Evolutionary conservation across 768 basidiomycete species (phyloP).

Genomic region (Phanerodontia chrysosporium): DNA sequence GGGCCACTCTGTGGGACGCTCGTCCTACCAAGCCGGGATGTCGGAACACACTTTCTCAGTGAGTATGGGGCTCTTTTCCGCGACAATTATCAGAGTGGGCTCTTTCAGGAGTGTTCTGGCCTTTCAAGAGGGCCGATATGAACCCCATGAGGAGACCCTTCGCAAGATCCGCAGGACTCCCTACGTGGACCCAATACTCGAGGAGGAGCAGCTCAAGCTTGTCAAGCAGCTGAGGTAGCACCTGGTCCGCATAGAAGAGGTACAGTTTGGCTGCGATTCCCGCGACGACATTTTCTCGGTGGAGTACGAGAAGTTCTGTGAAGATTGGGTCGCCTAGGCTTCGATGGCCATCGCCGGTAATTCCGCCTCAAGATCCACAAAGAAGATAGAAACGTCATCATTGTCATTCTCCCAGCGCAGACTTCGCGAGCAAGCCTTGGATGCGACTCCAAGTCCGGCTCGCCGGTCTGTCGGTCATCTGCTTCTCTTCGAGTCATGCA

Average conservation of each 20-base stretch:
- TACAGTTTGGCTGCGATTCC: slow-evolving; percentile 64
- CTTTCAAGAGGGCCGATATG: slow-evolving; percentile 17
- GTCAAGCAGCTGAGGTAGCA: slow-evolving; percentile 23
- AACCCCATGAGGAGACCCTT: slow-evolving; percentile 28
- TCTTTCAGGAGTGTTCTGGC: slow-evolving; percentile 13
- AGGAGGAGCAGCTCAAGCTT: slow-evolving; percentile 1
- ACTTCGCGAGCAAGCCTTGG: slow-evolving; percentile 38
- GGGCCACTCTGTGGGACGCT: slow-evolving; percentile 18
- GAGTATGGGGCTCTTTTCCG: slow-evolving; percentile 33
- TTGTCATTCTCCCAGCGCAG: slow-evolving; percentile 42
- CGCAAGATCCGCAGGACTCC: slow-evolving; percentile 25
- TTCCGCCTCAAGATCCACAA: slow-evolving; percentile 36
- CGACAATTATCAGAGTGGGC: background rate
- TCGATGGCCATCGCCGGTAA: slow-evolving; percentile 41
- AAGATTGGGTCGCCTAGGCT: slow-evolving; percentile 30
- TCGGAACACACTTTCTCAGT: slow-evolving; percentile 40
- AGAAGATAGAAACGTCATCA: slow-evolving; percentile 24
- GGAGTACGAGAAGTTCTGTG: slow-evolving; percentile 44
- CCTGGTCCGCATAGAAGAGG: slow-evolving; percentile 27
- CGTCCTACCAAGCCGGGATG: slow-evolving; percentile 39
- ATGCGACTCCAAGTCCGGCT: background rate
- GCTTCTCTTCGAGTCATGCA: slow-evolving; percentile 36
- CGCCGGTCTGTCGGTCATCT: slow-evolving; percentile 36
- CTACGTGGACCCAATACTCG: slow-evolving; percentile 9
- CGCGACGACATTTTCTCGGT: slow-evolving; percentile 54